Base-by-base conservation (phyloP, 2,329 filamentous ascomycete species). In the Mariannaea elegans region DNA sequence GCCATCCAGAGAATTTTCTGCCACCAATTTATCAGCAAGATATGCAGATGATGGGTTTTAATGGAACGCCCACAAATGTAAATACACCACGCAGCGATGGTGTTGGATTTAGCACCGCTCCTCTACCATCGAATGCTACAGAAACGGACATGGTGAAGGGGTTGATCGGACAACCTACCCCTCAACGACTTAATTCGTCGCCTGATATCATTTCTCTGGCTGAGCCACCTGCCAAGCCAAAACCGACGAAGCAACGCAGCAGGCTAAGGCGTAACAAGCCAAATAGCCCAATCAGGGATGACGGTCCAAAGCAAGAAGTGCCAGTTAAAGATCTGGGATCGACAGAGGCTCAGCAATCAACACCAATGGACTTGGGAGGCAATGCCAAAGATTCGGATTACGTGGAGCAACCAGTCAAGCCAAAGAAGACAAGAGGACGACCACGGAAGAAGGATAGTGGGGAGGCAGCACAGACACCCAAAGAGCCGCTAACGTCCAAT, bases 11-110 rank as follows among this genome's bases (percentile, higher is more conserved):
- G 18, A 32, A 52, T 4, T 50, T 56, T 41, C 24, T 71, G 4
- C 68, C 68, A 19, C 59, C 53, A 3, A 48, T 67, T 16, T 51
- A 63, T 13, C 63, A 65, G 13, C 62, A 63, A 19, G 59, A 65
- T 29, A 54, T 65, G 24, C 62, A 62, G 7, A 61, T 62, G 21
- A n/a, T 70, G 27, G 62, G 56, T 9, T 77, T 74, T 10, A 77
- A 75, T 47, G 73, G 75, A 21, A 67, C 71, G 10, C 69, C 62
- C 19, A 77, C 75, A n/a, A 77, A 76, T 45, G 34, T 76, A 34
- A 77, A 77, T 48, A 77, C 75, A 2, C 75, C 71, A 12, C 67
- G 74, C 31, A 72, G 62, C n/a, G 64, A 72, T 31, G 49, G 46
- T 7, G 53, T 58, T 14, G 61, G 56, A 34, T 55, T 64, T 10